A percentile compares a stretch with the other conserved stretches of the same genome.
phyloP scores from a whole-genome alignment of 2,329 filamentous ascomycete genomes.

The Aspergillus viridinutans region DNA sequence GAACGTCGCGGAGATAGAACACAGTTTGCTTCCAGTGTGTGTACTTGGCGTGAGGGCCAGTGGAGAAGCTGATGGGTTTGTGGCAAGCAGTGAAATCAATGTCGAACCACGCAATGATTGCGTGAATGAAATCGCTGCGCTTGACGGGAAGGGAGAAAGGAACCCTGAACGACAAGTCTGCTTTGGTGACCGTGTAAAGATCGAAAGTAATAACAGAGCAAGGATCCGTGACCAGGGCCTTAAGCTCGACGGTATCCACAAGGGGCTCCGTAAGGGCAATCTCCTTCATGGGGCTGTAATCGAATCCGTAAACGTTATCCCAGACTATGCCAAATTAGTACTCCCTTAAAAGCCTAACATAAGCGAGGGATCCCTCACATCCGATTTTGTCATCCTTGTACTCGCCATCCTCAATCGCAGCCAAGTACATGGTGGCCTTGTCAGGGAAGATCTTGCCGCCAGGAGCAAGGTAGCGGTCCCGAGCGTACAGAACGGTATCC shows the following conservation, averaged over 20 bases:
- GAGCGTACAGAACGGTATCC: conserved; percentile 94
- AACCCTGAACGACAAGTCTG: conserved; percentile 77
- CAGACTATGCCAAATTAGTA: conserved; percentile 64
- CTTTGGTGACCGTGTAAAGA: conserved; percentile 80
- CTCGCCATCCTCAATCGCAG: conserved; percentile 95
- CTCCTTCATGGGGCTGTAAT: conserved; percentile 90
- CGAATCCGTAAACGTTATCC: conserved; percentile 98
- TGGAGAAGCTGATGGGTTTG: conserved; percentile 95
- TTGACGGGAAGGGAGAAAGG: conserved; percentile 73
- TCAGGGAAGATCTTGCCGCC: conserved; percentile 96
- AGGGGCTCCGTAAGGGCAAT: conserved; percentile 93
- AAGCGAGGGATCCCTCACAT: conserved; percentile 60
- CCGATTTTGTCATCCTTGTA: conserved; percentile 99
- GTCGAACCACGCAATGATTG: conserved; percentile 97
- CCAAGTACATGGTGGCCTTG: conserved; percentile 96
- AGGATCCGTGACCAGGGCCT: conserved; percentile 93
- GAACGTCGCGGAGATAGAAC: conserved; percentile 90
- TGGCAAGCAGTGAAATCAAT: conserved; percentile 98
- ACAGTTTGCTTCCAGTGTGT: conserved; percentile 99
- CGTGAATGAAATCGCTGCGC: conserved; percentile 92
- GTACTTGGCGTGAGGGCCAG: conserved; percentile 96
- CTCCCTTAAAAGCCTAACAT: neutral
- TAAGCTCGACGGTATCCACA: conserved; percentile 95
- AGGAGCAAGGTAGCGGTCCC: conserved; percentile 82
- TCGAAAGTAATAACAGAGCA: conserved; percentile 80